These are phyloP conservation scores for Dacryopinax primogenitus DNA, from an alignment of 768 basidiomycete genomes.

Conservation along the genomic window DNA sequence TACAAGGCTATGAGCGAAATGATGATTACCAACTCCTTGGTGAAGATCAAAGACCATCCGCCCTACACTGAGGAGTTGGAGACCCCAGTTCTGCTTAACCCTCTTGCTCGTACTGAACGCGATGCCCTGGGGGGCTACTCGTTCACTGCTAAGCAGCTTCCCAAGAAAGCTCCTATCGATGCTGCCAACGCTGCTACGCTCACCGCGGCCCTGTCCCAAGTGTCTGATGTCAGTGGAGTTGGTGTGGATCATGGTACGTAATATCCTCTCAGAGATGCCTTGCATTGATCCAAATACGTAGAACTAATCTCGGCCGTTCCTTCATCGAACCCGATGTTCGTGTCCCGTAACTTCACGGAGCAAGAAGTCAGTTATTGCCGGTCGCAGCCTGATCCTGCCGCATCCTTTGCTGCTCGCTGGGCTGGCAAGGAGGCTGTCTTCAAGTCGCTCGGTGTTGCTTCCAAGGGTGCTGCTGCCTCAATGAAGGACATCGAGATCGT, in stretches of 20 bases:
- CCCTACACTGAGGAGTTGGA: slow-evolving; percentile 83
- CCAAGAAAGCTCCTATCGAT: slow-evolving; percentile 40
- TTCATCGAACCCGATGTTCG: slow-evolving; percentile 73
- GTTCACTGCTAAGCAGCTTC: slow-evolving; percentile 49
- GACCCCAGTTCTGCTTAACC: slow-evolving; percentile 76
- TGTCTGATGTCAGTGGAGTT: slow-evolving; percentile 52
- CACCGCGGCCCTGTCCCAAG: slow-evolving; percentile 38
- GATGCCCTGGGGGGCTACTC: slow-evolving; percentile 78
- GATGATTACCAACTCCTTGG: slow-evolving; percentile 86
- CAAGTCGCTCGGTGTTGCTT: slow-evolving; percentile 83
- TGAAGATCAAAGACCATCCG: slow-evolving; percentile 87
- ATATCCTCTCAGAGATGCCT: background rate
- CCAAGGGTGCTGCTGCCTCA: slow-evolving; percentile 84
- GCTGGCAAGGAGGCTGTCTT: slow-evolving; percentile 94
- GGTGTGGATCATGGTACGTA: slow-evolving; percentile 75
- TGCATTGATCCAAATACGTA: slow-evolving; percentile 22
- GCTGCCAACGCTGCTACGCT: slow-evolving; percentile 55
- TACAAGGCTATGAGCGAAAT: slow-evolving; percentile 92
- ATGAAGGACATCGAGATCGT: slow-evolving; percentile 97
- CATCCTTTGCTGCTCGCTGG: slow-evolving; percentile 96
- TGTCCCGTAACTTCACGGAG: slow-evolving; percentile 84
- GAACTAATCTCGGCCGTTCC: slow-evolving; percentile 90
- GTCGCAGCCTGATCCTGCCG: slow-evolving; percentile 67
- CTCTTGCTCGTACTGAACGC: slow-evolving; percentile 70
- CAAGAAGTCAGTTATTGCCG: slow-evolving; percentile 77